Base-by-base conservation (phyloP, 2,329 filamentous ascomycete genomes). In the Rhynchosporium secalis region DNA sequence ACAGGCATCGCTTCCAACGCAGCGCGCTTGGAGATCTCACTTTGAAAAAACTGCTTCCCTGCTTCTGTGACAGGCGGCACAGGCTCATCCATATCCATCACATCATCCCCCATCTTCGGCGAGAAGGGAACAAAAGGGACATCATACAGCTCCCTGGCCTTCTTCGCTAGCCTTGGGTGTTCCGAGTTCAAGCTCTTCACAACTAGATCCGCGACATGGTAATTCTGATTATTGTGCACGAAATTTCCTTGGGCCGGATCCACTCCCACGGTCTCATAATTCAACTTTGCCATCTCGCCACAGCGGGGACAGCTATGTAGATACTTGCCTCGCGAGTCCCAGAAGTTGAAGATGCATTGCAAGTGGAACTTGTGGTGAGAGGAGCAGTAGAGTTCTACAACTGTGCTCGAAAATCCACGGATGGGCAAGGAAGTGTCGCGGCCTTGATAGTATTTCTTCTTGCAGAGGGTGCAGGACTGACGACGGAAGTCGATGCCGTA, bases 301-400 rank as follows among this genome's bases (percentile, higher is more conserved):
- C 66, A 69, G 3, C 1, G 40, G 3, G 64, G 65, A 58, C 66
- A 67, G 3, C 20, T 47, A 41, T 60, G 62, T 4, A 62, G 40
- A 45, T 64, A 64, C 48, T 36, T 58, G 12, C 45, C 56, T 8
- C 58, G 61, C 0, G 4, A 3, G 43, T 68, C 61, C 65, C 66
- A 68, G 12, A 56, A 62, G 1, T 56, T 13, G 20, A 66, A 62
- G 10, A 65, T 62, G 36, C 64, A 68, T 12, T 61, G 56, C 12
- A 63, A 15, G n/a, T 66, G 66, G 51, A 62, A 63, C 3, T n/a
- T 36, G 40, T 66, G 59, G 4, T 46, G 3, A 29, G 15, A 13
- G 8, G 33, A 26, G 45, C 62, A 66, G n/a, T 46, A 28, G 5
- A 55, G 48, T 31, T 47, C 31, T 12, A 51, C 29, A n/a, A 58